Evolutionary conservation across 441 rosid genomes (phyloP).

Genomic region (Jatropha podagrica): DNA sequence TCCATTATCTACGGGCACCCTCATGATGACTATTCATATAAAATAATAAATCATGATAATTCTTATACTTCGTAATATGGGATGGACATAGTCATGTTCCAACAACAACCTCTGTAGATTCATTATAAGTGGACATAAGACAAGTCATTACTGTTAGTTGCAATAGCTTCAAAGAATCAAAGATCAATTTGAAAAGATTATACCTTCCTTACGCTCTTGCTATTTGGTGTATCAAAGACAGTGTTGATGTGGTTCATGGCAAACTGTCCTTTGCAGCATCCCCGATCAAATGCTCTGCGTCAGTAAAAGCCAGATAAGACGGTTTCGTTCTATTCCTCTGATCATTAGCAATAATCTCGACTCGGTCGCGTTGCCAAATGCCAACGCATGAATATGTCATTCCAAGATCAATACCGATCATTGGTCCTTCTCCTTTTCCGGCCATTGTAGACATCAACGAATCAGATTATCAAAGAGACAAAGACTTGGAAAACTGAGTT

Average conservation of each 20-base stretch:
- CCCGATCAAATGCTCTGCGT: conserved; percentile 47
- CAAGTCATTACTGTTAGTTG: no score
- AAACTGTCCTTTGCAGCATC: conserved; percentile 54
- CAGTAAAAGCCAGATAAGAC: conserved; percentile 57
- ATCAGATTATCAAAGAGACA: not conserved
- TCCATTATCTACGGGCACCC: not conserved
- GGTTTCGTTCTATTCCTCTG: conserved; percentile 59
- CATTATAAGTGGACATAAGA: no score
- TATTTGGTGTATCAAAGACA: conserved; percentile 23
- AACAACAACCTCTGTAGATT: no score
- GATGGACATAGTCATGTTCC: no score
- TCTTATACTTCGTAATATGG: no score
- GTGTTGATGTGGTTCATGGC: conserved; percentile 53
- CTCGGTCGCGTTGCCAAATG: conserved; percentile 60
- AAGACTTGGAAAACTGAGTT: not conserved
- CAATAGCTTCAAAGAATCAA: no score
- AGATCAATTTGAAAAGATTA: no score
- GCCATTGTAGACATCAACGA: conserved; percentile 26
- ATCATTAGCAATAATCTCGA: conserved; percentile 59
- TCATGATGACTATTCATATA: no score
- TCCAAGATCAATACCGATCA: conserved; percentile 60
- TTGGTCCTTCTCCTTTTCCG: conserved; percentile 48
- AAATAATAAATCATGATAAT: no score
- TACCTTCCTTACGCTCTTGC: no score
- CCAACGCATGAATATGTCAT: conserved; percentile 59